Base-by-base conservation (phyloP, 1,284 basidiomycete species). In the Tilletia walkeri region DNA sequence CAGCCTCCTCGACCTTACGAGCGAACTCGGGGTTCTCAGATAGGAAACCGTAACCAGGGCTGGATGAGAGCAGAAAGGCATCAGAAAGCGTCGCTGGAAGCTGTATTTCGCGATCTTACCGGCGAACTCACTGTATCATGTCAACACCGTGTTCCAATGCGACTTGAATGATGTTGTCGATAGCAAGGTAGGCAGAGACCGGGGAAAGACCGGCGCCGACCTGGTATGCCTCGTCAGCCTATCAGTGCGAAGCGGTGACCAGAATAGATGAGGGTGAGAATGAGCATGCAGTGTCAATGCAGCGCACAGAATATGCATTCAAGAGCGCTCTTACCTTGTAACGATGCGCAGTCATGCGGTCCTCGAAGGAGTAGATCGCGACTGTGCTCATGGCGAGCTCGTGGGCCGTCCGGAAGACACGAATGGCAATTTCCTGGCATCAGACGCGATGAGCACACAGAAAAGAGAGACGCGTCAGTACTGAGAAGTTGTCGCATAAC, bases 381-480 rank as follows among this genome's bases (percentile, higher is more conserved):
- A 99, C 96, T 67, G 95, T 97, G 84, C 95, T 93, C 94, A 99
- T 96, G 47, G 95, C 96, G 72, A 99, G 89, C 85, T 99, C 96
- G 87, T 99, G 95, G 69, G 96, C 93, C 2, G 96, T 98, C 82
- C 96, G 89, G 88, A 99, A 97, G 67, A 99, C 94, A 84, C 96
- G 92, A 82, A 99, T 95, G 41, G 96, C 96, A 84, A 99, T 99
- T 91, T 99, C 95, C 93, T 95, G 80, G 39, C 7, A 56, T n/a
- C 10, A 14, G 59, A 24, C 18, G 24, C 1, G 65, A 63, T 1
- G 47, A 56, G 30, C 16, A 7, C 48, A 34, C 10, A 10, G 24
- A 24, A 54, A 36, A 36, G 54, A 68, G 4, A 45, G 18, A 5
- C 5, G 63, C 6, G 30, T n/a, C 48, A 20, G 12, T 56, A 39